Base-by-base conservation (phyloP, 192 early-diverging fungal genomes). In the Linnemannia exigua region DNA sequence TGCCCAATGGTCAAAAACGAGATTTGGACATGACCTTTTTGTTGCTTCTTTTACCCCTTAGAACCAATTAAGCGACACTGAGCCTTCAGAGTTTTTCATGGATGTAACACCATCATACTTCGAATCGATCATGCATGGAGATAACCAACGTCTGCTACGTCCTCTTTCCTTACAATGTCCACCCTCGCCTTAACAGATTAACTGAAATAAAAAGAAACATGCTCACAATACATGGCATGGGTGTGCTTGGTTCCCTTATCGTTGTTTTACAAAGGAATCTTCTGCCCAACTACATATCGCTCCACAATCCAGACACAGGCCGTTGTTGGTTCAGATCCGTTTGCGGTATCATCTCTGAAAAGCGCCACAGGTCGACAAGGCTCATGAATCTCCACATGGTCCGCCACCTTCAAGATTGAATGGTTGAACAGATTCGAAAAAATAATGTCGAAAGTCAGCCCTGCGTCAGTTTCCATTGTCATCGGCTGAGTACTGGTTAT, bases 241-340 rank as follows among this genome's bases (percentile, higher is more conserved):
- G 15, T 67, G 17, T 19, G 85, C 89, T 14, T 70, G 92, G 6
- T 92, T 95, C 22, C 93, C 94, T 74, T 90, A 93, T 69, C 93
- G 94, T 14, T 72, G 25, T 33, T 5, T 69, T 33, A 38, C 3
- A 36, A 36, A 73, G 19, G 1, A 12, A 11, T 58, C 35, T 51
- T 22, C 22, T 44, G 36, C 14, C 36, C 22, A 22, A 77, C 76
- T 0, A 35, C 9, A 37, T 80, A 86, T 22, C 84, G 66, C 66
- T 86, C 84, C n/a, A 61, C 84, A 33, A 86, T 69, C 73, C 77
- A 80, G 6, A 77, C 44, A 19, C 16, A 35, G 2, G 5, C 46
- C 25, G n/a, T 44, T 9, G 41, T n/a, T n/a, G 41, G 41, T 2
- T 22, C 47, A 22, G 63, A 38, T 36, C 36, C 47, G 25, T 31